These are phyloP conservation scores for Hymenochaete sp. DNA, from an alignment of 1,284 basidiomycete species.

Conservation along the genomic window DNA sequence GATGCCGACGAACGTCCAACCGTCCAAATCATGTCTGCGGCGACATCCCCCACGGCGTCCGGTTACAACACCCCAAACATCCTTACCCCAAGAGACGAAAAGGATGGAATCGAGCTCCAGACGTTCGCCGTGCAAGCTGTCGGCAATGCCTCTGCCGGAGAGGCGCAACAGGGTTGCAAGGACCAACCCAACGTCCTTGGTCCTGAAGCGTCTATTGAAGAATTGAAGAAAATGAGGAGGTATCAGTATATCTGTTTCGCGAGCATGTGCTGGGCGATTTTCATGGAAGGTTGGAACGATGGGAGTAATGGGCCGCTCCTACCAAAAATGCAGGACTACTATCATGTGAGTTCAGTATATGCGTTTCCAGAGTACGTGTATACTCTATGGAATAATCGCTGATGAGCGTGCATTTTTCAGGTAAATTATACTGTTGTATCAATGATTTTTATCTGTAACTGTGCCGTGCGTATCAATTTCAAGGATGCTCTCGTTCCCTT, in stretches of 20 bases:
- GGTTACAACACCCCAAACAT: slow-evolving; percentile 3
- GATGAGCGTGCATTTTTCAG: slow-evolving; percentile 24
- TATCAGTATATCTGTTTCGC: neutral
- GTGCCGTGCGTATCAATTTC: slow-evolving; percentile 31
- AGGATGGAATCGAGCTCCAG: neutral
- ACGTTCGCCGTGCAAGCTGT: too few relatives aligned
- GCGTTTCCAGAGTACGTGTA: too few relatives aligned
- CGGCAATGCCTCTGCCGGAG: too few relatives aligned
- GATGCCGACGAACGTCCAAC: neutral
- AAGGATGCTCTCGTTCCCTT: neutral
- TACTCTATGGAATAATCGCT: too few relatives aligned
- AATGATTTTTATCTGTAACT: slow-evolving; percentile 47
- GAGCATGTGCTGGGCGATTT: slow-evolving; percentile 6
- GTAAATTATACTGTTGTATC: slow-evolving; percentile 40
- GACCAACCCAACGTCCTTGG: too few relatives aligned
- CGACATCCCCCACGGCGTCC: neutral
- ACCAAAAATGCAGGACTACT: slow-evolving; percentile 31
- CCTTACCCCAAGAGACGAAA: neutral
- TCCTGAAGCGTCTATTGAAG: too few relatives aligned
- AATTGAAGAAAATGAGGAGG: neutral
- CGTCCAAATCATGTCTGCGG: neutral
- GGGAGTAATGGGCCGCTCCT: slow-evolving; percentile 12
- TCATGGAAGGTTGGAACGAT: slow-evolving; percentile 15
- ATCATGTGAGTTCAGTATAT: slow-evolving; percentile 33
- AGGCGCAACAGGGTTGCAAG: too few relatives aligned